Percentiles rank a stretch among this genome's conserved stretches.
phyloP scores from a whole-genome alignment of 305 asterid species.

The Ilex paraguariensis region DNA sequence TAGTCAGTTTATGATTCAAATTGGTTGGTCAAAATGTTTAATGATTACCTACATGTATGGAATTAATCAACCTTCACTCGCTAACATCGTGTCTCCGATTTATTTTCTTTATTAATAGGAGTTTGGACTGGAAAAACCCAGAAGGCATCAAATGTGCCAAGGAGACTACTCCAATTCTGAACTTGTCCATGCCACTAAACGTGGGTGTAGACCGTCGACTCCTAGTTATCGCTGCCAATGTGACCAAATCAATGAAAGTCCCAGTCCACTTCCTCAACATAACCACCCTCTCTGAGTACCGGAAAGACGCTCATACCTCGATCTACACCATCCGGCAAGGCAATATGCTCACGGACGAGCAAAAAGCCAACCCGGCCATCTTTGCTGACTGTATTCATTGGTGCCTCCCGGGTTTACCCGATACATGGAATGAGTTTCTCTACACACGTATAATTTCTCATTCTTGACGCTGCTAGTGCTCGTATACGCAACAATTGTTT shows the following conservation, averaged over 20 bases:
- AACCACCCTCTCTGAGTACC: conserved; percentile 43
- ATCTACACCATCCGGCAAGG: conserved; percentile 28
- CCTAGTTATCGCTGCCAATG: conserved; percentile 38
- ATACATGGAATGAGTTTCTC: conserved; percentile 34
- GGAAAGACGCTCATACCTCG: conserved; percentile 58
- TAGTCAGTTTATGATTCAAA: no score
- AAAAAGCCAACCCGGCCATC: conserved; percentile 18
- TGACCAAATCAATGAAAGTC: conserved; percentile 12
- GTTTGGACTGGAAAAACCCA: conserved; percentile 91
- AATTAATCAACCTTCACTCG: no score
- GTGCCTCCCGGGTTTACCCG: conserved; percentile 44
- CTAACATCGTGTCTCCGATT: no score
- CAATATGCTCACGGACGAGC: conserved; percentile 1
- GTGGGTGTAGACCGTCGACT: conserved; percentile 80
- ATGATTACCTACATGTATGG: background rate
- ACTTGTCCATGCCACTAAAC: conserved; percentile 63
- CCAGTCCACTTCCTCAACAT: conserved; percentile 47
- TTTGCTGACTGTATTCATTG: conserved; percentile 43
- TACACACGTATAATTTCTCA: conserved; percentile 16
- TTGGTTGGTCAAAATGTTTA: background rate
- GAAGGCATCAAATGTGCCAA: conserved; percentile 85
- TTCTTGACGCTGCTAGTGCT: background rate
- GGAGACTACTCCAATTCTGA: conserved; percentile 72
- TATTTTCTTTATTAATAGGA: conserved; percentile 32
- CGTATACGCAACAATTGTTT: no score